phyloP scores from a whole-genome alignment of 2,329 filamentous ascomycete species.

The Pseudomassariella vexata region DNA sequence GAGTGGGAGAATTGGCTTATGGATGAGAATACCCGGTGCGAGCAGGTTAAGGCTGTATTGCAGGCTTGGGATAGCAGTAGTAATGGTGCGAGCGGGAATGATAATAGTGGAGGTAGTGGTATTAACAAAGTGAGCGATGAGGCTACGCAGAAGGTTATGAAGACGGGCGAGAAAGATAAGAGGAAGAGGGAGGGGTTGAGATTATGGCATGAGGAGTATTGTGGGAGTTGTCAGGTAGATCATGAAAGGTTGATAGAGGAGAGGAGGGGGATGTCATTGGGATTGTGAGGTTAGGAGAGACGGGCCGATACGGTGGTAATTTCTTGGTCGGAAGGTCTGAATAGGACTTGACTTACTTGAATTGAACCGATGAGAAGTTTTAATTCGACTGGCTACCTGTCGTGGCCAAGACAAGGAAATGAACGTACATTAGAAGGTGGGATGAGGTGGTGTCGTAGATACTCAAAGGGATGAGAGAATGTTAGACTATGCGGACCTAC shows the following conservation, averaged over 20 bases:
- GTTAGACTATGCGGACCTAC: no score
- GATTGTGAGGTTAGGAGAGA: neutral
- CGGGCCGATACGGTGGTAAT: no score
- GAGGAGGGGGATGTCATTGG: constrained; percentile 16
- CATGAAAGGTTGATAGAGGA: constrained; percentile 21
- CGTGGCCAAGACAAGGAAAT: no score
- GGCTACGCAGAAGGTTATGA: constrained; percentile 23
- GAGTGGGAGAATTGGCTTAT: constrained; percentile 93
- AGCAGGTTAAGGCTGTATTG: constrained; percentile 48
- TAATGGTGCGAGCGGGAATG: constrained; percentile 2
- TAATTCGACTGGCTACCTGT: no score
- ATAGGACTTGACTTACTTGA: no score
- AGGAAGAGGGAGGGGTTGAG: constrained; percentile 26
- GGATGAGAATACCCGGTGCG: constrained; percentile 73
- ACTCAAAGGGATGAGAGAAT: no score
- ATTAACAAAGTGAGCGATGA: constrained; percentile 14
- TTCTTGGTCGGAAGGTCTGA: no score
- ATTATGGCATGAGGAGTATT: constrained; percentile 48
- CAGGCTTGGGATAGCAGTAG: constrained; percentile 15
- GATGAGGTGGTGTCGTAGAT: no score
- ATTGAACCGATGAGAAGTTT: no score
- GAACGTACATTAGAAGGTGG: no score
- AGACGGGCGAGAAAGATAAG: constrained; percentile 20
- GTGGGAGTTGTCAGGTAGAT: constrained; percentile 49
- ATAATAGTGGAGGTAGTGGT: constrained; percentile 4